These are phyloP conservation scores for Globisporangium takayamanum DNA, from an alignment of 352 stramenopile species.

Conservation along the genomic window DNA sequence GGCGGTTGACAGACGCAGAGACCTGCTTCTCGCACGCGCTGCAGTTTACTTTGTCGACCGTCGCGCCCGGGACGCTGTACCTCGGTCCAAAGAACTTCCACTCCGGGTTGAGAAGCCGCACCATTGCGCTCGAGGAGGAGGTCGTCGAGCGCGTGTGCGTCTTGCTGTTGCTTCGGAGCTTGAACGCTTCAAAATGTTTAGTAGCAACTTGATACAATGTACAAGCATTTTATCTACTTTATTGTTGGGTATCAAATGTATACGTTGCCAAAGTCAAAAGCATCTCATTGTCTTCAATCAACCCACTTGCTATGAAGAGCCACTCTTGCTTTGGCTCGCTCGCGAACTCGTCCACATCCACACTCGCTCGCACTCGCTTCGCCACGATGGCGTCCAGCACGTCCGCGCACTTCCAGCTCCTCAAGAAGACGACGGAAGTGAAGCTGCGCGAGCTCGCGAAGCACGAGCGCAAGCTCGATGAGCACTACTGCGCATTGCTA, in stretches of 20 bases:
- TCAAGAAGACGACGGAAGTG: slow-evolving; percentile 40
- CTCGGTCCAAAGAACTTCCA: slow-evolving; percentile 58
- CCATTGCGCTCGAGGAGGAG: slow-evolving; percentile 22
- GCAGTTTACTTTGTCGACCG: slow-evolving; percentile 59
- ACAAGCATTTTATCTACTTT: too few relatives aligned
- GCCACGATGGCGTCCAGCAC: background rate
- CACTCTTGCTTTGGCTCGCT: background rate
- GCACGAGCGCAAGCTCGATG: slow-evolving; percentile 33
- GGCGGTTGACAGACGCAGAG: slow-evolving; percentile 48
- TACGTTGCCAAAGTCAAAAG: background rate
- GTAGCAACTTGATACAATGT: too few relatives aligned
- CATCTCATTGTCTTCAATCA: background rate
- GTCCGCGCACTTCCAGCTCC: slow-evolving; percentile 31
- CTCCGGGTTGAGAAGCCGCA: slow-evolving; percentile 56
- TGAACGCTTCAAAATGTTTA: too few relatives aligned
- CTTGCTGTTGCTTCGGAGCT: background rate
- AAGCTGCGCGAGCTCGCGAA: slow-evolving; percentile 42
- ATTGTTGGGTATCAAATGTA: too few relatives aligned
- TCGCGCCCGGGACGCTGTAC: slow-evolving; percentile 48
- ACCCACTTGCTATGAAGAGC: background rate
- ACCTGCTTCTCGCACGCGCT: slow-evolving; percentile 57
- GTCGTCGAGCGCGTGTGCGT: background rate
- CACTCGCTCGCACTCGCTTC: background rate
- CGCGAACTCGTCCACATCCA: too few relatives aligned
- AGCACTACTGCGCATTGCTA: slow-evolving; percentile 29